Base-by-base conservation (phyloP, 192 early-diverging fungal species). In the Umbelopsis sp. region DNA sequence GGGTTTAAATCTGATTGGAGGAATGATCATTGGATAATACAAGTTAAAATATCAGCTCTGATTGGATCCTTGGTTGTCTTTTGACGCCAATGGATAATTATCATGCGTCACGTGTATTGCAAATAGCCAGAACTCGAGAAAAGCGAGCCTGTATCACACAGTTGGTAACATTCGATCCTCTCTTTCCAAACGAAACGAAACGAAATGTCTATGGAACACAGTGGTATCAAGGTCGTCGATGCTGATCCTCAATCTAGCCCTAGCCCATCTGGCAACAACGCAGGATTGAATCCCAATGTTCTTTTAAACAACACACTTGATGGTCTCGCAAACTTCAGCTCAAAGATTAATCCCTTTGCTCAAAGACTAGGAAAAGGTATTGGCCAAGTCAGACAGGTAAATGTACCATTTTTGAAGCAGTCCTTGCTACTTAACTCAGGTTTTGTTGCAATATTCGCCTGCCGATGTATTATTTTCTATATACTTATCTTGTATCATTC, bases 301-400 rank as follows among this genome's bases (percentile, higher is more conserved):
- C 49, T 75, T 24, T 45, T 70, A 3, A 77, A 81, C 56, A 72
- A 72, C 66, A 74, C 68, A 38, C 73, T 86, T 77, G 85, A 86
- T 74, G 79, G 80, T 44, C 77, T 86, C 70, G 80, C 81, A 38
- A 83, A 76, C 72, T 74, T 86, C 52, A 67, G 77, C 7, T 81
- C 80, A 43, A 79, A 80, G 59, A 71, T 86, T 8, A 86, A 86
- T 68, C 85, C 85, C 59, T 82, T 86, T 72, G 85, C 85, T 21
- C 79, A 82, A 70, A 82, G 72, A 62, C 74, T 86, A 20, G 71
- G 71, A 68, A 86, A 86, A 69, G 82, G 83, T 38, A 69, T 86
- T 56, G 82, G 82, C 52, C 85, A 86, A 71, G 85, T 84, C 44
- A 80, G 82, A 71, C 85, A 86, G 77, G 85, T 86, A 83, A 29